A percentile compares a stretch with the other conserved stretches of the same genome.
Evolutionary conservation across 169 alveolate genomes (phyloP).

Genomic region (Plasmodium billcollinsi): DNA sequence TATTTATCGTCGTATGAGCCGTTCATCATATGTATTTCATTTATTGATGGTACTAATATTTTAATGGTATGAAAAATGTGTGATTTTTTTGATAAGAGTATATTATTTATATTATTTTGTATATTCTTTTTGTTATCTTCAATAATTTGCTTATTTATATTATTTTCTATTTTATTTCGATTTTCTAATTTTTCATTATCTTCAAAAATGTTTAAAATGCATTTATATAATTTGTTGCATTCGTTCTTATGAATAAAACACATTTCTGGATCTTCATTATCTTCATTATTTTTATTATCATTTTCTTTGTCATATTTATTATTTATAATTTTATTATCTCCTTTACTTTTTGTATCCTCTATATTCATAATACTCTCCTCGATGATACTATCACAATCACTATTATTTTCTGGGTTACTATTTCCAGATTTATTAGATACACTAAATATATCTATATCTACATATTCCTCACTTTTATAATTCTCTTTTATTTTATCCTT

Average conservation of each 20-base stretch:
- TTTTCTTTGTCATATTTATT: not conserved
- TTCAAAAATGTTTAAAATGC: not conserved
- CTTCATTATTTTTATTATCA: not conserved
- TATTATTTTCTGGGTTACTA: constrained; percentile 3
- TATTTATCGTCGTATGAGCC: not conserved
- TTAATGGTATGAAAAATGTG: constrained; percentile 61
- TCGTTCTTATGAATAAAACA: no score
- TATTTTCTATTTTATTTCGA: not conserved
- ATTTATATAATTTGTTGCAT: no score
- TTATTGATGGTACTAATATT: constrained; percentile 35
- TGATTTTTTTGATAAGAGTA: constrained; percentile 24
- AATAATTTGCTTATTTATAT: constrained; percentile 9
- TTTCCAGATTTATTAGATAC: constrained; percentile 8
- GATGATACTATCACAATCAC: not conserved
- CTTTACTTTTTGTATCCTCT: not conserved
- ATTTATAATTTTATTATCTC: not conserved
- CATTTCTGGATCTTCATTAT: not conserved
- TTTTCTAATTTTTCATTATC: not conserved
- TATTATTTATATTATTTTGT: constrained; percentile 4
- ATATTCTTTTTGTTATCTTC: not conserved
- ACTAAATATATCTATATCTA: constrained; percentile 25
- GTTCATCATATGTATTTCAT: not conserved
- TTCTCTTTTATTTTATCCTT: constrained; percentile 27
- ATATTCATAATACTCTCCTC: not conserved
- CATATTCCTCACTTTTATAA: not conserved